These are phyloP conservation scores for Colletotrichum aenigma DNA, from an alignment of 2,329 filamentous ascomycete genomes.

Conservation along the genomic window DNA sequence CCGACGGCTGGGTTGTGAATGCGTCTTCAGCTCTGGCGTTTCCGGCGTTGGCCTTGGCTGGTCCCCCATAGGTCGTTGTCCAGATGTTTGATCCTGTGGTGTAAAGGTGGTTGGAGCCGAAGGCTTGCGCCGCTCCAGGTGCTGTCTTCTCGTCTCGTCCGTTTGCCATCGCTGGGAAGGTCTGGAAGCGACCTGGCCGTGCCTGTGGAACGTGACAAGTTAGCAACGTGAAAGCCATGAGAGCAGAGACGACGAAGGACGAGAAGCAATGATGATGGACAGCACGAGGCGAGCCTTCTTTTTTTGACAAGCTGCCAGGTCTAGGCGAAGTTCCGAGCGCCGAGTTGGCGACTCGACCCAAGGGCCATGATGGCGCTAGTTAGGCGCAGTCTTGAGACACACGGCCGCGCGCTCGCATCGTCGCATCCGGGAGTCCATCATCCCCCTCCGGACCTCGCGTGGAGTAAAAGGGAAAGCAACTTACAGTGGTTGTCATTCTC, in stretches of 20 bases:
- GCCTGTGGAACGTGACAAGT: constrained; percentile 30
- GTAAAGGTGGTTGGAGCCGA: constrained; percentile 39
- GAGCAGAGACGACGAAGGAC: background rate
- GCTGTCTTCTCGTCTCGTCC: constrained; percentile 31
- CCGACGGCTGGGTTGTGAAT: constrained; percentile 52
- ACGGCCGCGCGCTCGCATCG: constrained; percentile 31
- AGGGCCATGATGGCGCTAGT: constrained; percentile 27
- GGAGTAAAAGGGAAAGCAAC: constrained; percentile 25
- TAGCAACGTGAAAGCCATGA: constrained; percentile 16
- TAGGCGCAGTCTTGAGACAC: constrained; percentile 40
- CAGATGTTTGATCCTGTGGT: constrained; percentile 33
- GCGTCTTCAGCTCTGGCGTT: constrained; percentile 35
- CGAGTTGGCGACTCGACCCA: constrained; percentile 11
- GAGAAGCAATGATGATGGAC: constrained; percentile 1
- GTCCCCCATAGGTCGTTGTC: constrained; percentile 44
- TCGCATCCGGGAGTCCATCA: background rate
- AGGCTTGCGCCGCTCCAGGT: constrained; percentile 39
- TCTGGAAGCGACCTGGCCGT: constrained; percentile 41
- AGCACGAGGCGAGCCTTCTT: constrained; percentile 7
- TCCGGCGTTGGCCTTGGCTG: constrained; percentile 44
- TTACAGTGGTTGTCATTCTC: constrained; percentile 42
- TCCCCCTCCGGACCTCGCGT: constrained; percentile 16
- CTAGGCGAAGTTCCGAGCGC: constrained; percentile 21
- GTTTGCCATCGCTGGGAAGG: constrained; percentile 36
- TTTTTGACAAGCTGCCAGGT: constrained; percentile 13